These are phyloP conservation scores for Ogataea allantospora DNA, from an alignment of 805 yeast species.

Conservation along the genomic window DNA sequence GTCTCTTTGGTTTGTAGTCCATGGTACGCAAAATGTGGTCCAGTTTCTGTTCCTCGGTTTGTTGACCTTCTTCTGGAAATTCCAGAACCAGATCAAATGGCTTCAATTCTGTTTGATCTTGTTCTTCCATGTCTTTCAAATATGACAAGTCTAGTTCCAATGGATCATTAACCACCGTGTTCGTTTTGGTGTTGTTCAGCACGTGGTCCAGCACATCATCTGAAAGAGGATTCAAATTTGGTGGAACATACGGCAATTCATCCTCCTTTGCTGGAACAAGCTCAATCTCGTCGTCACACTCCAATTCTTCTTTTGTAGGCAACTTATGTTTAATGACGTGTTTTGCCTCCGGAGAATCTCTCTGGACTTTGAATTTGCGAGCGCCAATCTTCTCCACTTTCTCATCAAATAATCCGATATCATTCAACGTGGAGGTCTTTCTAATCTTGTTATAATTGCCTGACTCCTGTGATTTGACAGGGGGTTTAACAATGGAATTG, in stretches of 20 bases:
- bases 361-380: slow-evolving; percentile 34
- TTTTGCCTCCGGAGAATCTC: slow-evolving; percentile 29
- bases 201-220: slow-evolving; percentile 31
- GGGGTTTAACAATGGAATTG: slow-evolving; percentile 19
- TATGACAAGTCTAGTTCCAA: slow-evolving; percentile 23
- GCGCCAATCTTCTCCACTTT: slow-evolving; percentile 15
- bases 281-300: slow-evolving; percentile 46
- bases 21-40: slow-evolving; percentile 22
- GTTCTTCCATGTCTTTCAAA: slow-evolving; percentile 9
- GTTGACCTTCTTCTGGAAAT: slow-evolving; percentile 27
- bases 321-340: slow-evolving; percentile 22
- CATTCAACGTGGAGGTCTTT: slow-evolving; percentile 18
- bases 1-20: slow-evolving; percentile 25
- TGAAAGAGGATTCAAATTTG: slow-evolving; percentile 41
- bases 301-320: slow-evolving; percentile 4
- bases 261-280: slow-evolving; percentile 39
- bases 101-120: slow-evolving; percentile 3
- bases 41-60: slow-evolving; percentile 20
- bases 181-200: slow-evolving; percentile 16
- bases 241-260: slow-evolving; percentile 44
- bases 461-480: slow-evolving; percentile 11
- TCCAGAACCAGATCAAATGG: slow-evolving; percentile 17
- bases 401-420: slow-evolving; percentile 1
- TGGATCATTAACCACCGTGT: slow-evolving; percentile 21
- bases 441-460: slow-evolving; percentile 24